Evolutionary conservation across 306 rosid genomes (phyloP).

Genomic region (Cucurbita moschata): DNA sequence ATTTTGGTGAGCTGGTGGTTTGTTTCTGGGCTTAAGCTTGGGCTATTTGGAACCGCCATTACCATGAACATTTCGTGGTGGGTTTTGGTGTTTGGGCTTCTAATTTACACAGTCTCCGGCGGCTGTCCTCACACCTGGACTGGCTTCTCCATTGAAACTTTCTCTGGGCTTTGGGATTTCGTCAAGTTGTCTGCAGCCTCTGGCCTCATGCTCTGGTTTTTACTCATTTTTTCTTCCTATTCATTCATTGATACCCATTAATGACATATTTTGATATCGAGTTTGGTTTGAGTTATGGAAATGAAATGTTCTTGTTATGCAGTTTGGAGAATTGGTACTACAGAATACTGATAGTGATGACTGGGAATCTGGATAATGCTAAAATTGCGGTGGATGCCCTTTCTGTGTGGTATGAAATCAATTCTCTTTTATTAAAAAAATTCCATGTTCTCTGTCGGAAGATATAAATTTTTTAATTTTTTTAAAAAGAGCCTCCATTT

Average conservation of each 20-base stretch:
- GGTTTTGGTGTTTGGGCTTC: constrained; percentile 36
- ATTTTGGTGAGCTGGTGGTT: constrained; percentile 45
- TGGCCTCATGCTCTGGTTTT: constrained; percentile 76
- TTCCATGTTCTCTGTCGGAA: too few relatives aligned
- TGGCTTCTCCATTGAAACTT: constrained; percentile 67
- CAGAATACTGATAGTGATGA: constrained; percentile 52
- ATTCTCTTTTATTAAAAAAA: background rate
- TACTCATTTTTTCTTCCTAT: background rate
- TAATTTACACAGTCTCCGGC: constrained; percentile 31
- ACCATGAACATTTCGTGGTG: constrained; percentile 54
- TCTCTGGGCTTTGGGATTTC: constrained; percentile 72
- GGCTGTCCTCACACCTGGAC: constrained; percentile 63
- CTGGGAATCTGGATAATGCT: constrained; percentile 58
- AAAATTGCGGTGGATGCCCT: constrained; percentile 70
- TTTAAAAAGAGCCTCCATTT: too few relatives aligned
- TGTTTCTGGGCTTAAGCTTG: constrained; percentile 34
- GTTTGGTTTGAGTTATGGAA: background rate
- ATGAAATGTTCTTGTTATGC: background rate
- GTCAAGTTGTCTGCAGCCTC: constrained; percentile 55
- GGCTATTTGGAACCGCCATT: constrained; percentile 43
- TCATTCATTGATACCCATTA: too few relatives aligned
- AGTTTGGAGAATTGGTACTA: constrained; percentile 92
- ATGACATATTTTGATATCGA: background rate
- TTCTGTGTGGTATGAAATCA: constrained; percentile 45
- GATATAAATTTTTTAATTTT: background rate